Conservation (phyloP, 2,329 filamentous ascomycete species). For the Fusarium austroafricanum region DNA sequence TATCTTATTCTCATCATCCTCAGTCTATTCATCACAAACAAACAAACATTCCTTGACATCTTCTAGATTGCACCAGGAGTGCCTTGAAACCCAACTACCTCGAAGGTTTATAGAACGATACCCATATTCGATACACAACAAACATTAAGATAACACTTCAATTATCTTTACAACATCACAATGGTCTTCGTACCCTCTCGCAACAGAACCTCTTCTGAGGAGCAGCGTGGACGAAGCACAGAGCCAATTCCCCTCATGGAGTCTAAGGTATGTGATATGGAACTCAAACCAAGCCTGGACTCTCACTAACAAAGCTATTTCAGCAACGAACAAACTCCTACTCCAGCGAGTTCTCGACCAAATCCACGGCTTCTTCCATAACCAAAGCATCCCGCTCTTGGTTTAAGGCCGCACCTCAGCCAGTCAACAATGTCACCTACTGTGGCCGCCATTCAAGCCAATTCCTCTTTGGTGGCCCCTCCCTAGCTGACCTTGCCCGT, state of each 20-base stretch:
- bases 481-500: constrained; percentile 57
- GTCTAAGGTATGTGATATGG: constrained; percentile 42
- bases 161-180: constrained; percentile 6
- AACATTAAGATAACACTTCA: background rate
- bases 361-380: constrained; percentile 43
- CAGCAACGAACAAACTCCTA: constrained; percentile 48
- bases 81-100: constrained; percentile 34
- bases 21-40: constrained; percentile 18
- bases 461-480: constrained; percentile 63
- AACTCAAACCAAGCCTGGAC: constrained; percentile 8
- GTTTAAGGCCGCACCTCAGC: constrained; percentile 53
- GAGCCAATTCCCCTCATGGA: constrained; percentile 41
- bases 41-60: constrained; percentile 41
- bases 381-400: constrained; percentile 50
- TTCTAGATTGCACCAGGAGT: constrained; percentile 41
- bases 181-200: constrained; percentile 30
- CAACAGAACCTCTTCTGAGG: constrained; percentile 38
- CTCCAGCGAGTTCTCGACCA: constrained; percentile 46
- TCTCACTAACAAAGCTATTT: constrained; percentile 35
- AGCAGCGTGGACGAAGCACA: constrained; percentile 37
- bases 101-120: constrained; percentile 36
- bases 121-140: constrained; percentile 14
- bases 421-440: constrained; percentile 65
- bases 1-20: constrained; percentile 6
- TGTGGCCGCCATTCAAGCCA: constrained; percentile 67